Conservation (phyloP, 192 early-diverging fungal species). For the Lunasporangiospora selenospora region DNA sequence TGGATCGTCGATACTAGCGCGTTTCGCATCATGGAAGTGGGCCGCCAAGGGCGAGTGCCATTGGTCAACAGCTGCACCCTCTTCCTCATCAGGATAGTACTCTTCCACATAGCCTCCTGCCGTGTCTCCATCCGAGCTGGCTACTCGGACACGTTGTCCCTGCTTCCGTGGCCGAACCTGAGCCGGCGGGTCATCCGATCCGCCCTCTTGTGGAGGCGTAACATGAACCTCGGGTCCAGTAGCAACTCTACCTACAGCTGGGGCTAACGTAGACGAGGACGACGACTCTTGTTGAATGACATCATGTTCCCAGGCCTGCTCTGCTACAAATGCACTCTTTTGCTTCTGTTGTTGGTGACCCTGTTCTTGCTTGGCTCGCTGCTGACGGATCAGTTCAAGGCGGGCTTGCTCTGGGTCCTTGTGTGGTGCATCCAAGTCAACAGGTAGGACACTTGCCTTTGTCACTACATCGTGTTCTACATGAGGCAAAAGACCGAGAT, state of each 20-base stretch:
- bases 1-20: constrained; percentile 16
- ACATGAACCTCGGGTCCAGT: no score
- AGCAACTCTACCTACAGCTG: no score
- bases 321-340: no score
- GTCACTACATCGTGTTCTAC: constrained; percentile 44
- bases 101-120: constrained; percentile 15
- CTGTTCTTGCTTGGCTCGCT: neutral
- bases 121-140: no score
- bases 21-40: constrained; percentile 6
- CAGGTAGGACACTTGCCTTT: constrained; percentile 25
- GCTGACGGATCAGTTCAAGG: constrained; percentile 22
- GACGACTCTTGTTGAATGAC: no score
- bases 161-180: no score
- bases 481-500: constrained; percentile 71
- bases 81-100: constrained; percentile 13
- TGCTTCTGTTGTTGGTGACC: neutral
- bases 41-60: constrained; percentile 6
- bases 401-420: constrained; percentile 25
- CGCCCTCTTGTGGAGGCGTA: no score
- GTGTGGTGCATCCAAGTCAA: constrained; percentile 32
- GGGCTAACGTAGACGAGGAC: no score
- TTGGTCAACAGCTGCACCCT: constrained; percentile 2
- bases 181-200: no score
- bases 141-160: no score
- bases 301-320: no score